Evolutionary conservation across 176 grass and related monocot genomes (phyloP), one percentile per base, ranked within the genome.

Genomic region (Secale cereale): DNA sequence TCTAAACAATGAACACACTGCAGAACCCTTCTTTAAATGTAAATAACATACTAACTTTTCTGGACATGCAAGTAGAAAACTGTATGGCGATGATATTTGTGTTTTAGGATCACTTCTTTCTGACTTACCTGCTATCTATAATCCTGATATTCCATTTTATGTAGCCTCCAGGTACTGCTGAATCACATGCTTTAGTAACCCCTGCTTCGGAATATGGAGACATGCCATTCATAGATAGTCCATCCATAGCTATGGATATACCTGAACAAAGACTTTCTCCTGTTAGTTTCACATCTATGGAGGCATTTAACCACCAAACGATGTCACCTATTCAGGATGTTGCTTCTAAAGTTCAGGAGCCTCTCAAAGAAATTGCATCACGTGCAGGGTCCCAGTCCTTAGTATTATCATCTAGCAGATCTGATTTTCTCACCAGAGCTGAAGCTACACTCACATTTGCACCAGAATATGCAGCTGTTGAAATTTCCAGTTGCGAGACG

Each of bases 371-470:
- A 86, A 85, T 79, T 64, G 64, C 57, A 77, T 86, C 85, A 70
- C 78, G 87, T 86, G 23, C 78, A 61, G 69, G 61, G 37, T 71
- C 75, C 40, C 78, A 90, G 26, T 84, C 76, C 29, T 85, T 90
- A 45, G 88, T 84, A 22, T 70, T 86, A 14, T 89, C 92, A 59
- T 86, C 84, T 76, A 83, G 87, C 83, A 91, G 91, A 88, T 91
- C 90, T 91, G 90, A 92, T 88, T 87, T 92, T 74, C 86, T 98
- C 41, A 92, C 83, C 17, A 95, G 89, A 92, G 90, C 91, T 86
- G 97, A 98, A 88, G 97, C 97, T 70, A 84, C 89, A 75, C 90
- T 98, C 78, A 93, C 93, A 86, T 98, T 95, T 91, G 97, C 97
- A 83, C 91, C 91, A 14, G 97, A 98, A 85, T 98, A 98, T 93